Evolutionary conservation across 192 early-diverging fungal genomes (phyloP).

Genomic region (Backusella liffmaniae): DNA sequence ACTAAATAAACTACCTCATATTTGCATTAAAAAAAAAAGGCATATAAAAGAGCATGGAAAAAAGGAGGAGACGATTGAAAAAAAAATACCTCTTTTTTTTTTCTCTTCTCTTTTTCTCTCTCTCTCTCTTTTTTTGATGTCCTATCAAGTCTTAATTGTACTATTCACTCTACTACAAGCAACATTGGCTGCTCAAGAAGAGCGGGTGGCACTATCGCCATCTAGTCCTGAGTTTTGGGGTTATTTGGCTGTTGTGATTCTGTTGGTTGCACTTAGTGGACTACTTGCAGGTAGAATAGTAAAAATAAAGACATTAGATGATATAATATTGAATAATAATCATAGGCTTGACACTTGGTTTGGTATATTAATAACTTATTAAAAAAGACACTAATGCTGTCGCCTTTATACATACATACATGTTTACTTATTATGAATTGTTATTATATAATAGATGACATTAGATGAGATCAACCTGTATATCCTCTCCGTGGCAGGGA

Average conservation of each 20-base stretch:
- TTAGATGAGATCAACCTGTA: conserved; percentile 75
- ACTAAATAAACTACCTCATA: background rate
- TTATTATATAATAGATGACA: conserved; percentile 53
- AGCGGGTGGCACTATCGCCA: background rate
- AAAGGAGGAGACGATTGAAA: background rate
- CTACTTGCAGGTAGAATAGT: conserved; percentile 10
- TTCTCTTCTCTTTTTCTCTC: background rate
- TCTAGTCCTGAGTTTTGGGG: conserved; percentile 7
- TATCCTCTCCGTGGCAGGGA: conserved; percentile 78
- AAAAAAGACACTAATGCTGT: too few species aligned
- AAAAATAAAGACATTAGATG: background rate
- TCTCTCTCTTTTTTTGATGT: background rate
- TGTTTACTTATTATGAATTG: background rate
- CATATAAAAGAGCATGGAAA: background rate
- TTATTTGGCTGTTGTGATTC: background rate
- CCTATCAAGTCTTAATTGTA: background rate
- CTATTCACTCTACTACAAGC: background rate
- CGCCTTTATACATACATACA: background rate
- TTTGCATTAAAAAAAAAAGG: background rate
- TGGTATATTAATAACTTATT: conserved; percentile 18
- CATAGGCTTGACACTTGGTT: conserved; percentile 38
- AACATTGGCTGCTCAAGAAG: background rate
- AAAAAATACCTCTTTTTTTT: background rate
- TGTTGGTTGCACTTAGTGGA: conserved; percentile 5
- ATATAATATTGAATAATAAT: background rate